Conservation (phyloP, 495 filamentous ascomycete genomes). For the Aspergillus mulundensis region DNA sequence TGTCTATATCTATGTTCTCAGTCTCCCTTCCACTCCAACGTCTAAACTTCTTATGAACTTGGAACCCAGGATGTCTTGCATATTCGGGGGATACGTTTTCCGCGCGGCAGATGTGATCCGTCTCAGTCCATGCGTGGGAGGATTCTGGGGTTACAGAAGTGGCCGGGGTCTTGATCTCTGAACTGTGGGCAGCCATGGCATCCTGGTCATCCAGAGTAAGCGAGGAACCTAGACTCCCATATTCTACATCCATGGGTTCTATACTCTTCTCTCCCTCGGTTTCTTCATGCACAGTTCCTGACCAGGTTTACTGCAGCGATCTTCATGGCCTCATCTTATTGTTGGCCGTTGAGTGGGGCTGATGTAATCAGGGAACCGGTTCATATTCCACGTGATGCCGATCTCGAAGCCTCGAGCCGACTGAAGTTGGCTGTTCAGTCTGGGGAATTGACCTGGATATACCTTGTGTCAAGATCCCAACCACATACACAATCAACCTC, state of each 20-base stretch:
- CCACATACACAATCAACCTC: neutral
- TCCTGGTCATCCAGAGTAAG: neutral
- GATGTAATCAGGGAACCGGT: conserved; percentile 13
- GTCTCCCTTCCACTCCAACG: neutral
- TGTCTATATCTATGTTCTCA: too few species aligned
- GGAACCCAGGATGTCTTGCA: neutral
- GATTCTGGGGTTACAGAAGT: neutral
- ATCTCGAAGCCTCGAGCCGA: neutral
- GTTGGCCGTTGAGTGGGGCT: conserved; percentile 11
- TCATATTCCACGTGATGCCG: conserved; percentile 10
- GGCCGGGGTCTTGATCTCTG: neutral
- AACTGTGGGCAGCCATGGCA: neutral
- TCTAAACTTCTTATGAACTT: neutral
- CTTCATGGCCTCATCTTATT: conserved; percentile 7
- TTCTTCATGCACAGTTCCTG: neutral
- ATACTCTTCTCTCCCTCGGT: neutral
- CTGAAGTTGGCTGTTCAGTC: neutral
- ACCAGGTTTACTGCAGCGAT: conserved; percentile 3
- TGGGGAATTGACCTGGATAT: neutral
- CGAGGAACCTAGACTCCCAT: neutral
- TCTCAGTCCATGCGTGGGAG: neutral
- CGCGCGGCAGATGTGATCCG: neutral
- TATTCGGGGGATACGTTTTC: neutral
- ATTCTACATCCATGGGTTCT: neutral
- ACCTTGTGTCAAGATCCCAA: neutral